Evolutionary conservation across 73 alveolate species (phyloP).

Genomic region (Tetrahymena elliotti): DNA sequence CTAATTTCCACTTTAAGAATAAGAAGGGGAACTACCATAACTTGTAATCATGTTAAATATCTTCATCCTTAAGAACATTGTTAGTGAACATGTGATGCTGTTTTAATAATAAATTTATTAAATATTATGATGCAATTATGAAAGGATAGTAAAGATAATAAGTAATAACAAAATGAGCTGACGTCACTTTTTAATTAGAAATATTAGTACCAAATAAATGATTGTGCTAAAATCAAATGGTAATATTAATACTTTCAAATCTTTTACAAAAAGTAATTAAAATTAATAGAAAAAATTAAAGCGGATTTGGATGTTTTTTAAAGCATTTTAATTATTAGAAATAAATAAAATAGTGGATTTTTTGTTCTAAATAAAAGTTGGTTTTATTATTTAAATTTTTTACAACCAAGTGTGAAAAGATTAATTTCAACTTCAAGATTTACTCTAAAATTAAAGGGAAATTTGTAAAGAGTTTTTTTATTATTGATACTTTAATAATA

Average conservation of each 20-base stretch:
- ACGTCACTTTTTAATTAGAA: not conserved
- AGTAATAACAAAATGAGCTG: too few species aligned
- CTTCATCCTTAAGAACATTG: conserved; percentile 37
- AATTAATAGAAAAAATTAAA: not conserved
- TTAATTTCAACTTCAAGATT: too few species aligned
- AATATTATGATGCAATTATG: too few species aligned
- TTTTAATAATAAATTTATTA: not conserved
- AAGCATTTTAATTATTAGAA: not conserved
- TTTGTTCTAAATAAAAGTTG: too few species aligned
- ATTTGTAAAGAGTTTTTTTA: not conserved
- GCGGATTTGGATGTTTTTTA: not conserved
- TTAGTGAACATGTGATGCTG: conserved; percentile 39
- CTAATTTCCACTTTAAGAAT: conserved; percentile 17
- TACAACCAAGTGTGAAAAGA: too few species aligned
- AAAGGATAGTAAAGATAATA: not conserved
- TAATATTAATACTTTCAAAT: too few species aligned
- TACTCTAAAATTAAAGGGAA: not conserved
- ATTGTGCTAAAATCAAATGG: not conserved
- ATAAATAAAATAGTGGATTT: too few species aligned
- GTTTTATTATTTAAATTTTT: too few species aligned
- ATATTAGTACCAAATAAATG: not conserved
- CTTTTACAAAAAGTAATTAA: not conserved
- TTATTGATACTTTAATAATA: not conserved
- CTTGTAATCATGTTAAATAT: conserved; percentile 18
- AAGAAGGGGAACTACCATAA: conserved; percentile 32